Evolutionary conservation across 768 basidiomycete species (phyloP).

Genomic region (Cantharellus anzutake): DNA sequence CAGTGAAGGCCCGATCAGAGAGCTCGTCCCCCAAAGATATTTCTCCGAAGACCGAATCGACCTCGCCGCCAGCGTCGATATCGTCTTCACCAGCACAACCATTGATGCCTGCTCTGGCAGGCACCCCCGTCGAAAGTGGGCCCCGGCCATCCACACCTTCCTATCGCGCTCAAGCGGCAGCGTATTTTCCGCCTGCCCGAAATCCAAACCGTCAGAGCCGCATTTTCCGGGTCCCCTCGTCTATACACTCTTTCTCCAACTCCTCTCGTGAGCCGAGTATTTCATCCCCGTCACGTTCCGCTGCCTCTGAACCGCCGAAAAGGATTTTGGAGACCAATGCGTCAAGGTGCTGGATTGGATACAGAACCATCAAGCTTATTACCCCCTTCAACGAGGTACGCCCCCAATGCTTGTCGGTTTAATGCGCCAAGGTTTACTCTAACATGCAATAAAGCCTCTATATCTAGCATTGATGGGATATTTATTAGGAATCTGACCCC

Average conservation of each 20-base stretch:
- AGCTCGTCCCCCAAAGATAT: too few species aligned
- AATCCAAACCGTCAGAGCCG: background rate
- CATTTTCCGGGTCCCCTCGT: background rate
- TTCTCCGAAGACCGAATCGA: background rate
- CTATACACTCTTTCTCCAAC: background rate
- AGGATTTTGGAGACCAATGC: too few species aligned
- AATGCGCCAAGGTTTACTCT: too few species aligned
- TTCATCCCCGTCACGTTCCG: background rate
- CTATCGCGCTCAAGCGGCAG: background rate
- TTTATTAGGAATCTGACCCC: slow-evolving; percentile 10
- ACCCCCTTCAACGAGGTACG: too few species aligned
- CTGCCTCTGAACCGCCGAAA: background rate
- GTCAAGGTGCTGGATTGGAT: too few species aligned
- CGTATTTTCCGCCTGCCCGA: background rate
- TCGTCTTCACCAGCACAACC: background rate
- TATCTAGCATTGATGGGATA: slow-evolving; percentile 10
- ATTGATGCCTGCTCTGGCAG: background rate
- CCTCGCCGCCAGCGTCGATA: background rate
- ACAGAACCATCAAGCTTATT: too few species aligned
- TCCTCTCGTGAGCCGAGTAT: background rate
- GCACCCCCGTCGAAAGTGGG: background rate
- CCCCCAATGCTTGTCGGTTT: too few species aligned
- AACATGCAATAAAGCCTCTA: background rate
- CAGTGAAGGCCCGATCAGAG: too few species aligned
- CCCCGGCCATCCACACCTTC: background rate